These are phyloP conservation scores for Coffea eugenioides DNA, from an alignment of 257 asterid genomes.

Conservation along the genomic window DNA sequence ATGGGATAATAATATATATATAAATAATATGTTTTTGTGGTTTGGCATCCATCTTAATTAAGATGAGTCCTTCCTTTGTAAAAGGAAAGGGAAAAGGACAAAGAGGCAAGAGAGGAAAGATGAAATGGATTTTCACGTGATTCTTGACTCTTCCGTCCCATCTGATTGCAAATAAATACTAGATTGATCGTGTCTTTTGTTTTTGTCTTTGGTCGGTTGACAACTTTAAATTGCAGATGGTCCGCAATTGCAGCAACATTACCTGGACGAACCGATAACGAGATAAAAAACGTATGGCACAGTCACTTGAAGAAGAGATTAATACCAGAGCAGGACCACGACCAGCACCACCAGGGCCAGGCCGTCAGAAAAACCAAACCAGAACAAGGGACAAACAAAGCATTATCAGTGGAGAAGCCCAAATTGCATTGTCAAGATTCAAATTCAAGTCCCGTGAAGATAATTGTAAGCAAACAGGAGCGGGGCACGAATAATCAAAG, in stretches of 20 bases:
- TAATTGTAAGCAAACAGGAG: background rate
- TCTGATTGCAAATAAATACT: background rate
- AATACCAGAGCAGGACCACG: background rate
- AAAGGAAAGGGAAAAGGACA: background rate
- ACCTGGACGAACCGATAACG: constrained; percentile 39
- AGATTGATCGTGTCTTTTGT: background rate
- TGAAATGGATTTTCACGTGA: background rate
- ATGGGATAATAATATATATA: too few relatives aligned
- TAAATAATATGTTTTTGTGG: too few relatives aligned
- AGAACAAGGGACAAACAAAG: background rate
- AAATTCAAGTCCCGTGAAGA: background rate
- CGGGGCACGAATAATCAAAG: background rate
- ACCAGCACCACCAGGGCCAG: too few relatives aligned
- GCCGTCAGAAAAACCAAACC: background rate
- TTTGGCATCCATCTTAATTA: too few relatives aligned
- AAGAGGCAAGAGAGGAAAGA: background rate
- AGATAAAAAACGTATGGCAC: constrained; percentile 40
- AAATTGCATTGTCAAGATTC: background rate
- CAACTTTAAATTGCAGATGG: constrained; percentile 25
- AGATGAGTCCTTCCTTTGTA: background rate
- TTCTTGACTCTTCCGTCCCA: background rate
- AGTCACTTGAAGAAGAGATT: constrained; percentile 31
- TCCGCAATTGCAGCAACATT: constrained; percentile 34
- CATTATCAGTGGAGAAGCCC: background rate
- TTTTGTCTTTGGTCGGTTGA: too few relatives aligned